Evolutionary conservation across 176 grass and related monocot species (phyloP).

Genomic region (Oryza coarctata): DNA sequence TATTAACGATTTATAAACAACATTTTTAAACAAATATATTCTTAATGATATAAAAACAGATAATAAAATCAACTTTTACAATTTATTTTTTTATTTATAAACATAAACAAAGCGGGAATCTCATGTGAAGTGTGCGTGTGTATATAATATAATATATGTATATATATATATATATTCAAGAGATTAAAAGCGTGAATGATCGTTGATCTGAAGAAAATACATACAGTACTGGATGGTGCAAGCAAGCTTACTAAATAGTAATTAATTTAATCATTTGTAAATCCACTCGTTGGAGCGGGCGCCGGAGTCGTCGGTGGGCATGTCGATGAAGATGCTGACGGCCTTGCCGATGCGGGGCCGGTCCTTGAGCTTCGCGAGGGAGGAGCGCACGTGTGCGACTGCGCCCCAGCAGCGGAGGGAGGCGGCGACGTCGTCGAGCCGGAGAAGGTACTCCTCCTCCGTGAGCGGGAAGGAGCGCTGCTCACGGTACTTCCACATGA

Average conservation of each 20-base stretch:
- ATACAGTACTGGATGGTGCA: background rate
- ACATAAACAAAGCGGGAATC: no score
- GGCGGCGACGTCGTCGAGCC: conserved; percentile 85
- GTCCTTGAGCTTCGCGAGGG: conserved; percentile 81
- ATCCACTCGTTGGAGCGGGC: conserved; percentile 85
- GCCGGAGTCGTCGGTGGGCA: conserved; percentile 56
- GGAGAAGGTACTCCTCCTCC: conserved; percentile 94
- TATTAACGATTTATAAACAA: no score
- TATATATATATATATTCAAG: no score
- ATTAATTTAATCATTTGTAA: conserved; percentile 74
- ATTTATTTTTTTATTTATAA: no score
- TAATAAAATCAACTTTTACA: no score
- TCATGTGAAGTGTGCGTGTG: no score
- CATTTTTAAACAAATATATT: no score
- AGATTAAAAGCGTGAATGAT: background rate
- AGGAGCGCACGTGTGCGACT: conserved; percentile 80
- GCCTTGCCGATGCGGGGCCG: conserved; percentile 97
- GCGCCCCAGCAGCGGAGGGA: conserved; percentile 90
- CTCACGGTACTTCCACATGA: conserved; percentile 99
- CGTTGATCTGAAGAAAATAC: background rate
- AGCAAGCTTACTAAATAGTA: background rate
- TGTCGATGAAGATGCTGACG: conserved; percentile 99
- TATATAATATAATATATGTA: no score
- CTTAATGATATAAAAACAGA: no score
- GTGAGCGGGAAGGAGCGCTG: conserved; percentile 92